phyloP scores from a whole-genome alignment of 345 rosid species.

The Punica granatum region DNA sequence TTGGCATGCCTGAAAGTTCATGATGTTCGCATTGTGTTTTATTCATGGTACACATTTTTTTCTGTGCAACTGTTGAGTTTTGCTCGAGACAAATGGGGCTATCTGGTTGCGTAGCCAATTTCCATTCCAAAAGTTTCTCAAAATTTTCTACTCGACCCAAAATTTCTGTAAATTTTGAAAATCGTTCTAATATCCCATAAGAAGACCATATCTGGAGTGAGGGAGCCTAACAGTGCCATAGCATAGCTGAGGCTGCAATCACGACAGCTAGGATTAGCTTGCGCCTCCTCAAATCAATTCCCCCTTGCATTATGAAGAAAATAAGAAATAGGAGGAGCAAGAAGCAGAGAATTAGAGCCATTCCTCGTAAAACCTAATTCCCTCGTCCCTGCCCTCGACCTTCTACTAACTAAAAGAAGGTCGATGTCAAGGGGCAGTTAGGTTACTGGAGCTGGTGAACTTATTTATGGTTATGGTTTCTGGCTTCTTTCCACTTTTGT shows the following conservation, averaged over 20 bases:
- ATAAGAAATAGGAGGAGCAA: no score
- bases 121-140: neutral
- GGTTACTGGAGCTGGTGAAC: neutral
- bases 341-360: no score
- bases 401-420: no score
- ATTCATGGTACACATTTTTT: neutral
- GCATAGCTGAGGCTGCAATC: neutral
- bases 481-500: neutral
- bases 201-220: neutral
- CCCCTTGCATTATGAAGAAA: no score
- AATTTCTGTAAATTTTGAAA: neutral
- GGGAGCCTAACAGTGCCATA: neutral
- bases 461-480: neutral
- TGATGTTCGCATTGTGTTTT: neutral
- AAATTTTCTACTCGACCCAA: neutral
- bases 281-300: neutral
- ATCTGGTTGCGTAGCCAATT: neutral
- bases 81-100: neutral
- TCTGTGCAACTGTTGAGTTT: neutral
- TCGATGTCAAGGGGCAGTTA: neutral
- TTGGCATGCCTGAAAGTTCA: neutral
- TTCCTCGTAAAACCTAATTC: no score
- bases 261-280: neutral
- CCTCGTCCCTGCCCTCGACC: no score
- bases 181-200: neutral